Evolutionary conservation across 2,329 filamentous ascomycete genomes (phyloP).

Genomic region (Phaeosphaeriaceae sp.): DNA sequence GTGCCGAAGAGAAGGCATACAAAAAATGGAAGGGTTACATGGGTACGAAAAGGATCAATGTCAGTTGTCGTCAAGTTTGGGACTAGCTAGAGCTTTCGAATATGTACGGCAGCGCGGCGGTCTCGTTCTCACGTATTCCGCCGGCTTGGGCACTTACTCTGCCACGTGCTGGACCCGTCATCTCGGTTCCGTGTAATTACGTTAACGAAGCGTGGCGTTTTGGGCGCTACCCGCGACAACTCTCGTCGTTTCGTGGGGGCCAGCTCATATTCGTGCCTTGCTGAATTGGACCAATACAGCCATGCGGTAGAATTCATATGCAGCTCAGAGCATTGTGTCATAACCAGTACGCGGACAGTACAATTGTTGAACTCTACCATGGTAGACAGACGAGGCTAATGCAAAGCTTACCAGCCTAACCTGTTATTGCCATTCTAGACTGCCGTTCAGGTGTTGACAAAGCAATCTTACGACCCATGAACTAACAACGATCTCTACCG

Average conservation of each 20-base stretch:
- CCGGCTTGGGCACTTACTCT: neutral
- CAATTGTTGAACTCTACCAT: neutral
- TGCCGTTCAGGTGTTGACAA: neutral
- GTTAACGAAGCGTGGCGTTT: neutral
- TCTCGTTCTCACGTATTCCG: neutral
- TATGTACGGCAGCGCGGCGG: neutral
- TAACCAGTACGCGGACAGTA: no score
- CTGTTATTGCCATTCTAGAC: neutral
- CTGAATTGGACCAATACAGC: neutral
- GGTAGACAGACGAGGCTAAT: neutral
- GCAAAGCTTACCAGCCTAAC: neutral
- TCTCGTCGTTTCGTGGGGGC: neutral
- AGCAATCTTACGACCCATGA: neutral
- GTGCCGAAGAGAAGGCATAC: slow-evolving; percentile 41
- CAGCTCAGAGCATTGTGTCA: neutral
- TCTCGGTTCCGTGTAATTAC: slow-evolving; percentile 3
- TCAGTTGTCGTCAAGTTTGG: slow-evolving; percentile 51
- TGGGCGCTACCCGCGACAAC: neutral
- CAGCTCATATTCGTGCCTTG: neutral
- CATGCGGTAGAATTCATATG: neutral
- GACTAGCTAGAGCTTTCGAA: slow-evolving; percentile 26
- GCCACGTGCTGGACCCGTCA: neutral
- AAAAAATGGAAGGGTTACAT: slow-evolving; percentile 51
- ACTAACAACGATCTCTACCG: slow-evolving; percentile 6
- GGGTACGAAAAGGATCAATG: slow-evolving; percentile 49